These are phyloP conservation scores for Steccherinum ochraceum DNA, from an alignment of 768 basidiomycete species.

Conservation along the genomic window DNA sequence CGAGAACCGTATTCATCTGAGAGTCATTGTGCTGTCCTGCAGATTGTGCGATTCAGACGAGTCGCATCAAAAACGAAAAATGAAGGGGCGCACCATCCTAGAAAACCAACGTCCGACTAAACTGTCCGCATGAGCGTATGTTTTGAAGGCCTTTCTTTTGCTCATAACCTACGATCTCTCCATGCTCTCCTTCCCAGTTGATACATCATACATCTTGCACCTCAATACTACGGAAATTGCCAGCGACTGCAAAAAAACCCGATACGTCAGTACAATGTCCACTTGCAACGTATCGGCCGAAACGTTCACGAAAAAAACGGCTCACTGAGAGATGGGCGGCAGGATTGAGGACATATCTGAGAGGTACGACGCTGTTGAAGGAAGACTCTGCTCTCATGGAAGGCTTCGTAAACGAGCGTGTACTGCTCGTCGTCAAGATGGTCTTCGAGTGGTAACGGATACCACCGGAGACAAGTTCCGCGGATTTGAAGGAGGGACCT, in stretches of 20 bases:
- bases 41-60: background rate
- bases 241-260: constrained; percentile 54
- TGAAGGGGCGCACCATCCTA: constrained; percentile 69
- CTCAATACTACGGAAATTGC: constrained; percentile 96
- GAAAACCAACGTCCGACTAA: constrained; percentile 94
- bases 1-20: constrained; percentile 93
- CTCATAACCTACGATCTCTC: constrained; percentile 93
- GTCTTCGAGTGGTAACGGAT: constrained; percentile 98
- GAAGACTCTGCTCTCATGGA: constrained; percentile 90
- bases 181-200: constrained; percentile 97
- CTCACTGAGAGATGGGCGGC: constrained; percentile 95
- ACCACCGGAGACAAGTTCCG: constrained; percentile 96
- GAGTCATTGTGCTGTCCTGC: constrained; percentile 97
- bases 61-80: constrained; percentile 22
- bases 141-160: constrained; percentile 86
- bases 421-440: constrained; percentile 94
- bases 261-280: background rate
- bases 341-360: constrained; percentile 93
- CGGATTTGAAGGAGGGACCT: constrained; percentile 96
- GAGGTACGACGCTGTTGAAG: constrained; percentile 94
- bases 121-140: constrained; percentile 89
- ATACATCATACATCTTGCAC: constrained; percentile 92
- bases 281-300: background rate
- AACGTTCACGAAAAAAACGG: constrained; percentile 20
- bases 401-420: constrained; percentile 90